A percentile compares a stretch with the other conserved stretches of the same genome.
Conservation (phyloP, 2,329 filamentous ascomycete species). For the Decorospora gaudefroyi region DNA sequence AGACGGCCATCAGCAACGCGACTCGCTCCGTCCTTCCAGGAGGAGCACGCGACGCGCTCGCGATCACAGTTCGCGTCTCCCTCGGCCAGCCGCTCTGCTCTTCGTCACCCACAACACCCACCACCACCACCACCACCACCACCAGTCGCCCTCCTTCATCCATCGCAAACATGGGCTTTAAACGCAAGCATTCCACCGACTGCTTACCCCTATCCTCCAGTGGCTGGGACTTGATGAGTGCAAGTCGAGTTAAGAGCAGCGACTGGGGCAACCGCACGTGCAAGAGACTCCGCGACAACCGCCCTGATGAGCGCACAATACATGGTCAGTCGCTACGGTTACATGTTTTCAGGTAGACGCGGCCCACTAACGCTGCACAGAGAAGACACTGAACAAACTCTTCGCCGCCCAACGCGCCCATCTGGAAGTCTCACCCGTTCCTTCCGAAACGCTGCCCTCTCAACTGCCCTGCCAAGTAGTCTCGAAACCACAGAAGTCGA, state of each 20-base stretch:
- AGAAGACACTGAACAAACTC: conserved; percentile 53
- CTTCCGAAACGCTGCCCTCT: conserved; percentile 25
- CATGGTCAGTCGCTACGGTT: conserved; percentile 55
- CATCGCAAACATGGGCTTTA: conserved; percentile 56
- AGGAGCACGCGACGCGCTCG: conserved; percentile 19
- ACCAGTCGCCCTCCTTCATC: neutral
- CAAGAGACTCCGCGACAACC: conserved; percentile 62
- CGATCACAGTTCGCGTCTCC: conserved; percentile 11
- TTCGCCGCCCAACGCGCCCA: conserved; percentile 51
- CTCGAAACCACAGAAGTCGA: conserved; percentile 49
- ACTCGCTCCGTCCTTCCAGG: too few species aligned
- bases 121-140: neutral
- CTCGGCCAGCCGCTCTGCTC: conserved; percentile 33
- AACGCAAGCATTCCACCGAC: conserved; percentile 61
- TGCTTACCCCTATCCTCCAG: conserved; percentile 51
- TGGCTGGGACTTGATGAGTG: conserved; percentile 35
- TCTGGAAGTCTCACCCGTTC: conserved; percentile 37
- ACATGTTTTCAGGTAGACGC: too few species aligned
- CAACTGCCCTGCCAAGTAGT: conserved; percentile 11
- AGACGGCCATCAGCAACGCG: too few species aligned
- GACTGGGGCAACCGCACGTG: conserved; percentile 61
- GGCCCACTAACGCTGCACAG: conserved; percentile 30
- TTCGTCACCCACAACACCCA: neutral
- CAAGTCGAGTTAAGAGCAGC: conserved; percentile 33
- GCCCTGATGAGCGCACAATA: conserved; percentile 60